Evolutionary conservation across 495 filamentous ascomycete species (phyloP), one percentile per base, ranked within the genome.

Genomic region (Xylaria acuta): DNA sequence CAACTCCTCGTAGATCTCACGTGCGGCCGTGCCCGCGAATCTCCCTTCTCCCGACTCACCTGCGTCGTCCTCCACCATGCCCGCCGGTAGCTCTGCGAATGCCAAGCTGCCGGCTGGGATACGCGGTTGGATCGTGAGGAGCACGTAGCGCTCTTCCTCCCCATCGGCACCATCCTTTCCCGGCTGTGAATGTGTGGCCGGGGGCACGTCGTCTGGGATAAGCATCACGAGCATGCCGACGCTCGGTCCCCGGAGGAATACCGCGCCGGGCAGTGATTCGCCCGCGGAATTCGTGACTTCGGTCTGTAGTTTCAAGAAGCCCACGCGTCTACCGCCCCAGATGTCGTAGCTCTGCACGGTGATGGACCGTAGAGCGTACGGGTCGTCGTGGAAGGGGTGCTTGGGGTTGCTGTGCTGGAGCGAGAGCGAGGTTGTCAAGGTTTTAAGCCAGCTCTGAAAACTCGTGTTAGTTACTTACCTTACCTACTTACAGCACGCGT

Each of bases 141-240:
- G 83, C 2, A 90, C 93, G 73, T 90, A 87, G 76, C 92, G 91
- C 69, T 92, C 89, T 0, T 79, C 78, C 27, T 86, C 78, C 27
- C 86, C 83, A 25, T 80, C 73, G 12, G 72, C 86, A 27, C 7
- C 34, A 14, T 40, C 27, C 9, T 30, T 59, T 27, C 69, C 59
- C 72, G 73, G 38, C n/a, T n/a, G n/a, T n/a, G n/a, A n/a, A n/a
- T n/a, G n/a, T n/a, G n/a, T n/a, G n/a, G n/a, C n/a, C n/a, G n/a
- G n/a, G 0, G 82, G 75, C 1, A 86, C 82, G 77, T 94, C 92
- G 72, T 94, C 87, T 0, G 92, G 92, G 73, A 94, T 84, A 0
- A 97, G 85, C 25, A 97, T 86, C 18, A 94, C 90, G 67, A 97
- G 84, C 88, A 97, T 95, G 45, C 86, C 92, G 14, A 97, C 94